phyloP scores from a whole-genome alignment of 257 asterid genomes.

The Capsicum chinense region DNA sequence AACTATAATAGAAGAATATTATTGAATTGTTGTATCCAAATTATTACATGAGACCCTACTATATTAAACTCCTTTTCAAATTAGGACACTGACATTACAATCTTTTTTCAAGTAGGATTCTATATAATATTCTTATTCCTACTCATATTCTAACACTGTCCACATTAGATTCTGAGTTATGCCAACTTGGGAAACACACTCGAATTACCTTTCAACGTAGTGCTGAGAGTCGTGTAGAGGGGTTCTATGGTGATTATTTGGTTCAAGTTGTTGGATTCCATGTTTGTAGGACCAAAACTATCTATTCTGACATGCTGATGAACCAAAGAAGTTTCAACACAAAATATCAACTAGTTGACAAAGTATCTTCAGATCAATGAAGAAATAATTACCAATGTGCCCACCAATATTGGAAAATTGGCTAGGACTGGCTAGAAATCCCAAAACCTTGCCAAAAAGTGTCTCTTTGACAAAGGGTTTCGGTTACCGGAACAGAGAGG shows the following conservation, averaged over 20 bases:
- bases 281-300: conserved; percentile 1
- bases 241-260: conserved; percentile 14
- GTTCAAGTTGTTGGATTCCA: conserved; percentile 18
- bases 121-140: too few relatives aligned
- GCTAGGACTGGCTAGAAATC: conserved; percentile 12
- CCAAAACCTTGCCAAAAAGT: not conserved
- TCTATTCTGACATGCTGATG: not conserved
- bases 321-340: conserved; percentile 3
- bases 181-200: too few relatives aligned
- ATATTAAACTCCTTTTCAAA: too few relatives aligned
- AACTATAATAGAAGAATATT: too few relatives aligned
- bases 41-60: too few relatives aligned
- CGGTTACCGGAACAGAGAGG: not conserved
- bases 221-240: too few relatives aligned
- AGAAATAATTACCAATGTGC: not conserved
- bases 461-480: not conserved
- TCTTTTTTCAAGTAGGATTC: too few relatives aligned
- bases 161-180: too few relatives aligned
- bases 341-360: conserved; percentile 1
- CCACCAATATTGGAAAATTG: not conserved
- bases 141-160: too few relatives aligned
- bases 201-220: too few relatives aligned
- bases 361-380: not conserved
- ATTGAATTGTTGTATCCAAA: too few relatives aligned
- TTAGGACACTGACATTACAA: too few relatives aligned